Conservation (phyloP, 78 protist genomes). For the Dictyostelium citrinum region DNA sequence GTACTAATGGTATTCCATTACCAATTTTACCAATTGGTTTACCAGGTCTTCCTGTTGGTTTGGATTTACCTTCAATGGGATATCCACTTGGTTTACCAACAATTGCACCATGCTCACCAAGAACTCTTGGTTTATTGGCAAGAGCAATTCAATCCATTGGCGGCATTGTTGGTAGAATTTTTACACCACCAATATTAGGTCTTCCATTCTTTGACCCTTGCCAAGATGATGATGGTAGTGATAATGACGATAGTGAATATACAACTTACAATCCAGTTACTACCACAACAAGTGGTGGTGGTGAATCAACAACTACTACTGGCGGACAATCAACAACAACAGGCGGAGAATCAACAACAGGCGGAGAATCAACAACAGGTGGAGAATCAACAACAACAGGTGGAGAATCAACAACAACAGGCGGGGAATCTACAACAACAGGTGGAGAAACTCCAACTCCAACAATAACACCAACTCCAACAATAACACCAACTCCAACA, state of each 20-base stretch:
- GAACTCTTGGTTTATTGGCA: neutral
- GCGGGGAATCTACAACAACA: neutral
- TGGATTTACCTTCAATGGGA: neutral
- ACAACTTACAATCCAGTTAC: neutral
- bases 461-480: neutral
- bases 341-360: neutral
- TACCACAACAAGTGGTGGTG: neutral
- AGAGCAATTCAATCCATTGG: neutral
- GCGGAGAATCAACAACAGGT: neutral
- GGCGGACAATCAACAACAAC: neutral
- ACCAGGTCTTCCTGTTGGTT: neutral
- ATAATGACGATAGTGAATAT: neutral
- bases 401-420: neutral
- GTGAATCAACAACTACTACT: neutral
- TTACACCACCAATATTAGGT: neutral
- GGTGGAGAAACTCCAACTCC: neutral
- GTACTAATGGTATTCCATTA: neutral
- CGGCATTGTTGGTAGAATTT: neutral
- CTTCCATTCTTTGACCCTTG: neutral
- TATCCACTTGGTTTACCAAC: neutral
- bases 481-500: neutral
- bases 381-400: neutral
- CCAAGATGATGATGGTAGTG: neutral
- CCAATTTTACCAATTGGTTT: neutral
- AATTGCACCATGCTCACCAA: neutral